Evolutionary conservation across 768 basidiomycete species (phyloP).

Genomic region (Sarcomyxa edulis): DNA sequence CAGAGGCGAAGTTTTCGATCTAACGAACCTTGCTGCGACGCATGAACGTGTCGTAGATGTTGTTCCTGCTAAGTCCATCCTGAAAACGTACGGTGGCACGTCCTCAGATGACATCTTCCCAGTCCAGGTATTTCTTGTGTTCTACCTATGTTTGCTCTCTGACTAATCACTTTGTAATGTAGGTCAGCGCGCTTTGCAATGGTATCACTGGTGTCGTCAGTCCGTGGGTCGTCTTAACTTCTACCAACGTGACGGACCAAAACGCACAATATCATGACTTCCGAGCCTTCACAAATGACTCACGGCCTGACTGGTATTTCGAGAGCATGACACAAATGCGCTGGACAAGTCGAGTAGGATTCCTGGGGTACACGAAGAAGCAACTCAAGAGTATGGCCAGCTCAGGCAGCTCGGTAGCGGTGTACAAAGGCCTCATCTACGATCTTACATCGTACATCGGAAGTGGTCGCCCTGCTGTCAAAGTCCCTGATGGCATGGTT

Average conservation of each 20-base stretch:
- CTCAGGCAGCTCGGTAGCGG: constrained; percentile 60
- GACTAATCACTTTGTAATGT: constrained; percentile 1
- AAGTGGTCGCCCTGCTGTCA: constrained; percentile 49
- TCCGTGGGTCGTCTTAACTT: constrained; percentile 75
- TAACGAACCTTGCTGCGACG: constrained; percentile 57
- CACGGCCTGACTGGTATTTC: constrained; percentile 97
- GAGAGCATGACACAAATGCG: constrained; percentile 93
- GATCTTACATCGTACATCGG: constrained; percentile 80
- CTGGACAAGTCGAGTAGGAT: constrained; percentile 83
- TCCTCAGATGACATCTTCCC: constrained; percentile 81
- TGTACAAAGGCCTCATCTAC: constrained; percentile 85
- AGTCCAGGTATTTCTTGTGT: constrained; percentile 75
- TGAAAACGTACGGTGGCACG: constrained; percentile 83
- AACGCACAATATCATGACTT: constrained; percentile 94
- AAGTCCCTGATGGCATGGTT: constrained; percentile 41
- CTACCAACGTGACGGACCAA: constrained; percentile 68
- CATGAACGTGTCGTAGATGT: constrained; percentile 70
- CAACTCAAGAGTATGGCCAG: constrained; percentile 70
- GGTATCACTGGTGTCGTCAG: constrained; percentile 77
- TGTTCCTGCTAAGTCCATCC: constrained; percentile 65
- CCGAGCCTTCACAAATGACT: constrained; percentile 82
- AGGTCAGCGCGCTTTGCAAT: constrained; percentile 92
- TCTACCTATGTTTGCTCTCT: constrained; percentile 35
- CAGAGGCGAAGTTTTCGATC: constrained; percentile 93
- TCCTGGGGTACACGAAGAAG: constrained; percentile 76